Conservation (phyloP, 768 basidiomycete genomes). For the Suillus cothurnatus region DNA sequence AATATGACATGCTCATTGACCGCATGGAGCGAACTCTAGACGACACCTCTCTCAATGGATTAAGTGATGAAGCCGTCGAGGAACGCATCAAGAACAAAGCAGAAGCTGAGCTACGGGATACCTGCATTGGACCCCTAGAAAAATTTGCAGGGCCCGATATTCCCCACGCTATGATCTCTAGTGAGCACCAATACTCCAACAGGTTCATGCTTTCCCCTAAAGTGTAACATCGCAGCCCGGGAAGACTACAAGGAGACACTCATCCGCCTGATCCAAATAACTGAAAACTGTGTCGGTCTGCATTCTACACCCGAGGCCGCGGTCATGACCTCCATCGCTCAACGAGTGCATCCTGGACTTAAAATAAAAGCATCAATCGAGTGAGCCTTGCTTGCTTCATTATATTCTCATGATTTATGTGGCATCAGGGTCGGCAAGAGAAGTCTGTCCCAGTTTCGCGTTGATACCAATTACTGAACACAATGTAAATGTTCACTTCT, state of each 20-base stretch:
- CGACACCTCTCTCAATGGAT: slow-evolving; percentile 17
- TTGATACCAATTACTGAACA: not conserved
- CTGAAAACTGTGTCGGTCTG: not conserved
- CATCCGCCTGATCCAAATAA: not conserved
- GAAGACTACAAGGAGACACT: not conserved
- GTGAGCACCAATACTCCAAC: not conserved
- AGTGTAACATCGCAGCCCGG: too few species aligned
- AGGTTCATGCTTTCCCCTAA: not conserved
- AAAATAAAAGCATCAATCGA: slow-evolving; percentile 8
- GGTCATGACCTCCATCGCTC: slow-evolving; percentile 5
- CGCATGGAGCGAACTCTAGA: slow-evolving; percentile 30
- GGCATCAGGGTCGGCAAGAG: not conserved
- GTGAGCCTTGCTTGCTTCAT: not conserved
- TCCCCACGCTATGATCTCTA: not conserved
- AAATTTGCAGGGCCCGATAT: not conserved
- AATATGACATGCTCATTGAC: slow-evolving; percentile 1
- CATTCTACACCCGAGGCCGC: not conserved
- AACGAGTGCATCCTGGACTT: not conserved
- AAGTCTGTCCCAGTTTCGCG: slow-evolving; percentile 11
- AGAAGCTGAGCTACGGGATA: not conserved
- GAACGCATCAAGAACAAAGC: not conserved
- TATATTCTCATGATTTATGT: not conserved
- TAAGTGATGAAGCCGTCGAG: slow-evolving; percentile 3
- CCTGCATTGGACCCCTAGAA: slow-evolving; percentile 1
- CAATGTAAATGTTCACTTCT: not conserved